Evolutionary conservation across 1,284 basidiomycete species (phyloP), one percentile per base, ranked within the genome.

Genomic region (Waitea zeae): DNA sequence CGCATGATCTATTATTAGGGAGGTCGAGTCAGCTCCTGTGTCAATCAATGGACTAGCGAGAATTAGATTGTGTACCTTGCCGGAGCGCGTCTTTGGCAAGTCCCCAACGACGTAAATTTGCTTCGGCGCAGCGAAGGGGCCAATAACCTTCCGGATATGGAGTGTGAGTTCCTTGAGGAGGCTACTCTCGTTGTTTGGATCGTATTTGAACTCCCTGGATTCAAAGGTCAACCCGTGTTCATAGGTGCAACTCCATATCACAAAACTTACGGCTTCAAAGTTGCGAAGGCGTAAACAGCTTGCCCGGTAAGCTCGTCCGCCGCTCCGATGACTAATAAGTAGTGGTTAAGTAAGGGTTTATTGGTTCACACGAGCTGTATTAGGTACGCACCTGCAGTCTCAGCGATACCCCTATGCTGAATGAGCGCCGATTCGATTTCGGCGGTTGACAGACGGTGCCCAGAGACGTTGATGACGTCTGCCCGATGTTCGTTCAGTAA

Each of bases 341-440:
- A 13, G 22, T 30, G 39, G 22, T 17, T 27, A 27, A 6, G 33
- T n/a, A 12, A 5, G 22, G 30, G 12, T 5, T 32, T 29, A 35
- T 13, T 22, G 14, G 20, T 20, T 14, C 30, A 24, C 30, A 37
- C 13, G 2, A 11, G 18, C 15, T 20, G 24, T 17, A 31, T 20
- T 29, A 24, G 24, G 34, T 13, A 46, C 61, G 19, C 36, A 67
- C 66, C 67, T 33, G 90, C 92, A 1, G 92, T 88, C 67, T 98
- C 93, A 3, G 90, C 89, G 26, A 97, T 89, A 44, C 92, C 93
- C 41, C 75, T 73, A 64, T 97, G 92, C 47, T 84, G 59, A 54
- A 96, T 93, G 35, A 98, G 67, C 3, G 92, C 92, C 4, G 83
- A 88, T 62, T 98, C 93, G 45, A 98, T 93, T 61, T 98, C 93